phyloP scores from a whole-genome alignment of 345 rosid genomes.

The Camelina neglecta region DNA sequence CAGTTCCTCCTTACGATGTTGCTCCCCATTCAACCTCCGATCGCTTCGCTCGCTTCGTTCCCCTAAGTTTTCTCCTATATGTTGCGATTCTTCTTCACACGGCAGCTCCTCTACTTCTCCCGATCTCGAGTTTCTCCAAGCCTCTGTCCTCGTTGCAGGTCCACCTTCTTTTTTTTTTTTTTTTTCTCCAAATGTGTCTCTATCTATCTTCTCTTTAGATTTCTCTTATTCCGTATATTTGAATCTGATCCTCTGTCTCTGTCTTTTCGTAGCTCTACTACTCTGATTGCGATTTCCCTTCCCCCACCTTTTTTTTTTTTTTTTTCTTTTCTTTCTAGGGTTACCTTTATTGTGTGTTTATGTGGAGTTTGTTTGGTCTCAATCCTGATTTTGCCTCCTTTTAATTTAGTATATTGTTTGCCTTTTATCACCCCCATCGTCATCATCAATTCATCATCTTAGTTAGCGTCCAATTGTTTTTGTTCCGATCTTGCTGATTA shows the following conservation, averaged over 20 bases:
- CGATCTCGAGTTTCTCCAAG: slow-evolving; percentile 63
- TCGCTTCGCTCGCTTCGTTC: slow-evolving; percentile 34
- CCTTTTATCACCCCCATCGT: not conserved
- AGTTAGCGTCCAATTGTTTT: not conserved
- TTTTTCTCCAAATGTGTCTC: not conserved
- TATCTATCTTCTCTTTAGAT: not conserved
- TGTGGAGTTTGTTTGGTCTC: too few species aligned
- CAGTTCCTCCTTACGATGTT: slow-evolving; percentile 29
- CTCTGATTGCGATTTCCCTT: too few species aligned
- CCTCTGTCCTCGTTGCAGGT: slow-evolving; percentile 88
- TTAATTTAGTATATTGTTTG: not conserved
- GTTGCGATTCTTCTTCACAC: slow-evolving; percentile 53
- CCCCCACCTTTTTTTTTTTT: too few species aligned
- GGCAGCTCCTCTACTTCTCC: slow-evolving; percentile 55
- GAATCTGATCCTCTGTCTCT: not conserved
- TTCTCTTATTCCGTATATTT: not conserved
- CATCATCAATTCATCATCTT: not conserved
- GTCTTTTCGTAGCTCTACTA: too few species aligned
- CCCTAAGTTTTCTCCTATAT: slow-evolving; percentile 42
- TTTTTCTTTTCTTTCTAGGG: too few species aligned
- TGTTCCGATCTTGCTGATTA: not conserved
- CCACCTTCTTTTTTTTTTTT: not conserved
- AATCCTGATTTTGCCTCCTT: not conserved
- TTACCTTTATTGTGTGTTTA: too few species aligned
- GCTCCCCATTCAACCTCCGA: slow-evolving; percentile 44